phyloP scores from a whole-genome alignment of 371 early-diverging fungal genomes.

The Mucor piriformis region DNA sequence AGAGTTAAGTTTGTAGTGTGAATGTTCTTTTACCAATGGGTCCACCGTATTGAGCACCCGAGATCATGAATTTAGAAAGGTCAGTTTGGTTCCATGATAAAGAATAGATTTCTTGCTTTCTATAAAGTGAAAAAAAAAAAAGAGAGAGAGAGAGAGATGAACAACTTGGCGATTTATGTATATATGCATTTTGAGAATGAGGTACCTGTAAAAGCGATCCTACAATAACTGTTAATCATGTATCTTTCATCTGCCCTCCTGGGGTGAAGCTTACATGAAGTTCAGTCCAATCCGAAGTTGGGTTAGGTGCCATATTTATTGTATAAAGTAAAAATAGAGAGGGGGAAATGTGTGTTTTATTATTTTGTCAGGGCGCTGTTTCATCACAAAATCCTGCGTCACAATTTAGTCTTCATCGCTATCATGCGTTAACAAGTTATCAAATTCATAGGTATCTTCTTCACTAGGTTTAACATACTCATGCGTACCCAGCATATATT shows the following conservation, averaged over 20 bases:
- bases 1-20: no score
- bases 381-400: background rate
- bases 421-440: conserved; percentile 12
- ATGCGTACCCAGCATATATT: conserved; percentile 7
- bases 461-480: background rate
- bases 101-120: conserved; percentile 80
- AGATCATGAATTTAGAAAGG: conserved; percentile 79
- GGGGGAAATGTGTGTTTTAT: background rate
- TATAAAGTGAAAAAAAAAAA: conserved; percentile 18
- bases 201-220: conserved; percentile 60
- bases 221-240: no score
- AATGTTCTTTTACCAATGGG: conserved; percentile 96
- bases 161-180: no score
- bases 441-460: conserved; percentile 24
- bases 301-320: conserved; percentile 52
- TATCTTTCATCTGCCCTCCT: no score
- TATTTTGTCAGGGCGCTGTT: background rate
- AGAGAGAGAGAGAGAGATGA: background rate
- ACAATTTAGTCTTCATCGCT: conserved; percentile 1
- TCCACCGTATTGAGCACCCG: conserved; percentile 89
- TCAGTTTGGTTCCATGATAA: conserved; percentile 88
- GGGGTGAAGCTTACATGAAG: conserved; percentile 37
- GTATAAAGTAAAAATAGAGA: conserved; percentile 1
- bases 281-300: conserved; percentile 58
- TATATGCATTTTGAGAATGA: no score